Conservation (phyloP, 192 early-diverging fungal genomes). For the Backusella tuberculispora region DNA sequence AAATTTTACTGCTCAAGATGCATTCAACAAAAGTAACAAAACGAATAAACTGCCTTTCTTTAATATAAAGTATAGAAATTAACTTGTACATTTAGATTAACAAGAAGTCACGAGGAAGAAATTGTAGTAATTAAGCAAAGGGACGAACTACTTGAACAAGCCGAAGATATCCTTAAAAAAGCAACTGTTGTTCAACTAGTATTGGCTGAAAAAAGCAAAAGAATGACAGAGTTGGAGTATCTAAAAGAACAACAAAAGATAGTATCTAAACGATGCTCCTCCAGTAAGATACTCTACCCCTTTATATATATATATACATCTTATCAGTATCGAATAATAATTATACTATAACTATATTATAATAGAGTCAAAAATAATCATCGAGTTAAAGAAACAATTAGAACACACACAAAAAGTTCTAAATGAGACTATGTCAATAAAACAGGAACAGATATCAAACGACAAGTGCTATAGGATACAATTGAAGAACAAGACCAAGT, state of each 20-base stretch:
- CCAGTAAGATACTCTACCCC: slow-evolving; percentile 10
- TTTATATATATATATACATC: not conserved
- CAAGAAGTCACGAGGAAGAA: not conserved
- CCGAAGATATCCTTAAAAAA: slow-evolving; percentile 21
- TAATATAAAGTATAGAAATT: not conserved
- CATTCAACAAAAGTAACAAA: slow-evolving; percentile 33
- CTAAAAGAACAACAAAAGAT: not conserved
- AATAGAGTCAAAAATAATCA: slow-evolving; percentile 9
- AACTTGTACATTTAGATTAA: not conserved
- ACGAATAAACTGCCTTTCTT: not conserved
- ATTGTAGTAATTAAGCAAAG: not conserved
- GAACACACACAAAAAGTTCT: not conserved
- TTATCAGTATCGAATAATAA: not conserved
- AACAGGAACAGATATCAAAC: slow-evolving; percentile 3
- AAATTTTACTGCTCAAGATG: slow-evolving; percentile 32
- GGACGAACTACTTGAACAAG: slow-evolving; percentile 23
- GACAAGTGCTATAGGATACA: not conserved
- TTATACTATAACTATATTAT: not conserved
- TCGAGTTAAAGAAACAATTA: slow-evolving; percentile 18
- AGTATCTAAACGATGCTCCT: not conserved
- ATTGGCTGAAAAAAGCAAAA: slow-evolving; percentile 27
- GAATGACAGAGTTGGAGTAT: not conserved
- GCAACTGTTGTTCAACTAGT: slow-evolving; percentile 18
- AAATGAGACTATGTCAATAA: slow-evolving; percentile 7
- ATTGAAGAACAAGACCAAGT: not conserved